A percentile compares a stretch with the other conserved stretches of the same genome.
Conservation (phyloP, 768 basidiomycete genomes). For the Lyophyllum semitale region DNA sequence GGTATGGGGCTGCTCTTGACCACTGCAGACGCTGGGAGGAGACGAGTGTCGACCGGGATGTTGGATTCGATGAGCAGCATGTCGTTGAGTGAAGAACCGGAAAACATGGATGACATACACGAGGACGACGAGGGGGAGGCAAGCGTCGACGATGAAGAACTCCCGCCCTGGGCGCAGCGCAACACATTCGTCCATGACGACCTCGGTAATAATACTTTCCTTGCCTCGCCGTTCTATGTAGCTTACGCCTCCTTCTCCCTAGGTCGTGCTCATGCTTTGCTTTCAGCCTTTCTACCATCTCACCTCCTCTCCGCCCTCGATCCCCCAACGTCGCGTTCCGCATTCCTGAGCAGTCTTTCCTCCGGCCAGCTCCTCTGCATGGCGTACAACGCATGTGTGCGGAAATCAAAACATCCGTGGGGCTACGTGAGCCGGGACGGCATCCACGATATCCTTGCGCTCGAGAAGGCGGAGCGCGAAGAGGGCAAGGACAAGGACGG, state of each 20-base stretch:
- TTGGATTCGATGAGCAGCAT: constrained; percentile 53
- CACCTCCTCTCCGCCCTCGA: constrained; percentile 43
- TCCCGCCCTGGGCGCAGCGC: constrained; percentile 79
- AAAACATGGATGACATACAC: constrained; percentile 48
- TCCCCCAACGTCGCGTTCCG: constrained; percentile 33
- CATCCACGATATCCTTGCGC: constrained; percentile 76
- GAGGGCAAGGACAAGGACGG: constrained; percentile 28
- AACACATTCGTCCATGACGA: constrained; percentile 54
- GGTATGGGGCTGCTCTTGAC: constrained; percentile 20
- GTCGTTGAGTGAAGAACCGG: constrained; percentile 57
- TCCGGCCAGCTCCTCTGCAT: constrained; percentile 82
- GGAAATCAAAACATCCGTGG: constrained; percentile 83
- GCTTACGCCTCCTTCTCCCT: constrained; percentile 5
- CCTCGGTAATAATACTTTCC: constrained; percentile 47
- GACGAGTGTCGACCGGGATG: constrained; percentile 64
- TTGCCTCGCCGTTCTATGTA: not conserved
- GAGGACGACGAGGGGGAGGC: constrained; percentile 45
- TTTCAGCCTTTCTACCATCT: constrained; percentile 61
- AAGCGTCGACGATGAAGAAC: constrained; percentile 65
- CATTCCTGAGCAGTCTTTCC: constrained; percentile 57
- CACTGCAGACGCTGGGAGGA: constrained; percentile 32
- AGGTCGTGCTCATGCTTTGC: constrained; percentile 69
- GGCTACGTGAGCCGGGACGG: constrained; percentile 79
- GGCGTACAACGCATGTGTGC: constrained; percentile 80
- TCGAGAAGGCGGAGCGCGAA: constrained; percentile 52